Percentiles rank a stretch among this genome's conserved stretches.
Evolutionary conservation across 768 basidiomycete species (phyloP).

Genomic region (Mycena vulgaris): DNA sequence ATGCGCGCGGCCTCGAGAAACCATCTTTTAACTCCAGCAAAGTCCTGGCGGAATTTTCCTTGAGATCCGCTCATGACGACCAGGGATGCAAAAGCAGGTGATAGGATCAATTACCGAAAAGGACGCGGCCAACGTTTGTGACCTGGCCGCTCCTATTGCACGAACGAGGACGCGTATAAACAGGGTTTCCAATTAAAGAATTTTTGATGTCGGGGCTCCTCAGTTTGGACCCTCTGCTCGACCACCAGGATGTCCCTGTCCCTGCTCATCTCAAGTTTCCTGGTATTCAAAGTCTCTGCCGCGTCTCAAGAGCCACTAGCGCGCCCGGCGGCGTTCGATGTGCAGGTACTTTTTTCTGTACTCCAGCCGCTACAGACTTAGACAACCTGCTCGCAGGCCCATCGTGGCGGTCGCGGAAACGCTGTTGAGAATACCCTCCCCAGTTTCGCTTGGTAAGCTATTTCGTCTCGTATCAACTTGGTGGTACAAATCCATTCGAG

Average conservation of each 20-base stretch:
- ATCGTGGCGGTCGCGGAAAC: conserved; percentile 84
- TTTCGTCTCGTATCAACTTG: conserved; percentile 16
- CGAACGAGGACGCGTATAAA: not conserved
- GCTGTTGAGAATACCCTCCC: conserved; percentile 81
- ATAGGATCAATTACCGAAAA: too few species aligned
- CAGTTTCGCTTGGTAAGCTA: conserved; percentile 79
- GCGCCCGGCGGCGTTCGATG: conserved; percentile 60
- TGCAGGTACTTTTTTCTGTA: conserved; percentile 57
- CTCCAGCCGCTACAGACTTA: conserved; percentile 23
- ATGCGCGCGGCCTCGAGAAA: too few species aligned
- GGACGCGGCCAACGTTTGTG: conserved; percentile 35
- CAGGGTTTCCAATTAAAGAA: conserved; percentile 25
- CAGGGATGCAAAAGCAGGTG: too few species aligned
- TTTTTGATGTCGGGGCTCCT: conserved; percentile 2
- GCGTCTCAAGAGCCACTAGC: conserved; percentile 20
- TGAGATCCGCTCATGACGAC: too few species aligned
- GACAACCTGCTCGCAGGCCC: conserved; percentile 62
- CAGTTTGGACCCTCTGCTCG: not conserved
- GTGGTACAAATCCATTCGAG: conserved; percentile 51
- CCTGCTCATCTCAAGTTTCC: conserved; percentile 8
- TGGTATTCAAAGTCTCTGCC: conserved; percentile 8
- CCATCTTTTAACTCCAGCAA: too few species aligned
- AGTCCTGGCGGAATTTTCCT: too few species aligned
- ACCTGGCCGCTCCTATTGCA: not conserved
- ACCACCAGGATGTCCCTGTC: conserved; percentile 22